phyloP scores from a whole-genome alignment of 805 yeast species.

The Schizosaccharomyces lindneri region DNA sequence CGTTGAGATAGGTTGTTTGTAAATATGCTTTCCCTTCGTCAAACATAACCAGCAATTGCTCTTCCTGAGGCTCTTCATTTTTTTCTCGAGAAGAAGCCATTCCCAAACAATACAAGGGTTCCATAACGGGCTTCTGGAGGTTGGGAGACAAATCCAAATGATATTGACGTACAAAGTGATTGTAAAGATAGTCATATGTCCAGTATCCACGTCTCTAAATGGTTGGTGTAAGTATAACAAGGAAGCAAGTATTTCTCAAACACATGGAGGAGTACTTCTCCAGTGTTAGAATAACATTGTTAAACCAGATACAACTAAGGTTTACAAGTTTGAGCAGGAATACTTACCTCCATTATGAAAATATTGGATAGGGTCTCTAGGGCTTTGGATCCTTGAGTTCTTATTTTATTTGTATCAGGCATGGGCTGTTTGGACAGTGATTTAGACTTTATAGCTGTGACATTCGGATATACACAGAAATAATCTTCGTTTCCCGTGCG shows the following conservation, averaged over 20 bases:
- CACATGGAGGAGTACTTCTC: not conserved
- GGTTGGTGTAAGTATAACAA: not conserved
- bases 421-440: not conserved
- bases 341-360: not conserved
- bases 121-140: not conserved
- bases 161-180: not conserved
- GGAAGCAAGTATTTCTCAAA: not conserved
- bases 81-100: not conserved
- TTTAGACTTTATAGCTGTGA: not conserved
- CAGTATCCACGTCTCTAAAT: not conserved
- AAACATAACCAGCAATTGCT: not conserved
- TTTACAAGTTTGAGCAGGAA: no score
- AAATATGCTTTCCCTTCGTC: not conserved
- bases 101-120: not conserved
- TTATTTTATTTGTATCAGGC: not conserved
- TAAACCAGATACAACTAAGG: not conserved
- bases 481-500: not conserved
- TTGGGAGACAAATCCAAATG: not conserved
- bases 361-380: not conserved
- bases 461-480: not conserved
- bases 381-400: not conserved
- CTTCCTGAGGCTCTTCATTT: not conserved
- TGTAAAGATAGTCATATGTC: not conserved
- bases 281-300: not conserved
- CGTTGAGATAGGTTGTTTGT: not conserved